Percentiles rank a stretch among this genome's conserved stretches.
Conservation (phyloP, 495 filamentous ascomycete species). For the Articulospora tetracladia region DNA sequence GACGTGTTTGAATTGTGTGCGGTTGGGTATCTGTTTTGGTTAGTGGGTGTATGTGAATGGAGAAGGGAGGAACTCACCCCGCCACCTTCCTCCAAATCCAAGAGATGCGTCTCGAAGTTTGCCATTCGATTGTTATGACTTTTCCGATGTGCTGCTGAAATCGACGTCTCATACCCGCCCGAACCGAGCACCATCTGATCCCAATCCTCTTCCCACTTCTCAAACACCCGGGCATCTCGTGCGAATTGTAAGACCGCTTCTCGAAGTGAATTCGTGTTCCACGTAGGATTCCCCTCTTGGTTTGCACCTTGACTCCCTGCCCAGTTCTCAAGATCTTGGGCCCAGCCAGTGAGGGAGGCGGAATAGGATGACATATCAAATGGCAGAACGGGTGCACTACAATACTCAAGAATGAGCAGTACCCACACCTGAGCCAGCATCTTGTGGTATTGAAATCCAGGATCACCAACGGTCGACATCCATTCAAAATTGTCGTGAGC, state of each 20-base stretch:
- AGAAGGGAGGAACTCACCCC: conserved; percentile 54
- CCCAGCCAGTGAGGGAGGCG: conserved; percentile 58
- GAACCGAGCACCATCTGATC: conserved; percentile 58
- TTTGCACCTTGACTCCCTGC: conserved; percentile 48
- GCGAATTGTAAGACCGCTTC: conserved; percentile 58
- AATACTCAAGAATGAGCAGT: conserved; percentile 79
- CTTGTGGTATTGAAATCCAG: conserved; percentile 77
- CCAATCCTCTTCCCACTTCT: conserved; percentile 69
- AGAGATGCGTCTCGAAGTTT: conserved; percentile 74
- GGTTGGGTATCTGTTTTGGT: conserved; percentile 65
- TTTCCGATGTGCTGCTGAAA: conserved; percentile 57
- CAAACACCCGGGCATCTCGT: conserved; percentile 57
- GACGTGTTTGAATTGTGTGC: conserved; percentile 93
- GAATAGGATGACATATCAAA: conserved; percentile 74
- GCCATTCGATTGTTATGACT: conserved; percentile 71
- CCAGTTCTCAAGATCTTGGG: conserved; percentile 63
- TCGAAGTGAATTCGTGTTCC: conserved; percentile 55
- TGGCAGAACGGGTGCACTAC: conserved; percentile 75
- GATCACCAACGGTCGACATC: conserved; percentile 76
- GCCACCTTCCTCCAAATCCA: conserved; percentile 66
- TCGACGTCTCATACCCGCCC: conserved; percentile 61
- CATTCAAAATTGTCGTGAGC: conserved; percentile 89
- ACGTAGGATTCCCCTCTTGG: conserved; percentile 32
- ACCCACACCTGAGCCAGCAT: conserved; percentile 74
- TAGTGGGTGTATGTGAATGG: conserved; percentile 2